Conservation (phyloP, 1,284 basidiomycete genomes). For the Boletus nobilissimus region DNA sequence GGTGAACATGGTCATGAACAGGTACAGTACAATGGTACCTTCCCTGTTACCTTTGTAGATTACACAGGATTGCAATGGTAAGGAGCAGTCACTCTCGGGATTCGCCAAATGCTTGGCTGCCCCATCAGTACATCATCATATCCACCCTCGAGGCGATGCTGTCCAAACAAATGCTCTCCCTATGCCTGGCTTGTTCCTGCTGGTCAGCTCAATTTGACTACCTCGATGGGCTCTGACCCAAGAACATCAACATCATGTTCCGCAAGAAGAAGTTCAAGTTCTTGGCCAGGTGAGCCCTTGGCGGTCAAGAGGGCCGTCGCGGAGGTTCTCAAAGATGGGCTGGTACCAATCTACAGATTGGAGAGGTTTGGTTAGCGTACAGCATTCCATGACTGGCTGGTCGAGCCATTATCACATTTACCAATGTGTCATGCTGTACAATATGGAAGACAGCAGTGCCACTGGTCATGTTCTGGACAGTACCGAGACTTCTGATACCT, state of each 20-base stretch:
- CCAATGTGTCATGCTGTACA: slow-evolving; percentile 9
- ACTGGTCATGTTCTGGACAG: slow-evolving; percentile 5
- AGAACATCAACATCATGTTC: background rate
- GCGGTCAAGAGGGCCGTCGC: slow-evolving; percentile 72
- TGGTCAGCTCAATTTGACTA: slow-evolving; percentile 76
- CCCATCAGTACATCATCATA: slow-evolving; percentile 86
- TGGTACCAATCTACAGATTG: slow-evolving; percentile 59
- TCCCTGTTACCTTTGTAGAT: slow-evolving; percentile 61
- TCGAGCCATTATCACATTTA: background rate
- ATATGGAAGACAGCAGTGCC: slow-evolving; percentile 16
- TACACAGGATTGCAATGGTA: slow-evolving; percentile 85
- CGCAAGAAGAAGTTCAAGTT: background rate
- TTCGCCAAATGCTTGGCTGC: slow-evolving; percentile 83
- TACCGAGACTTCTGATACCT: slow-evolving; percentile 38
- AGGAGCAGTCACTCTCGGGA: slow-evolving; percentile 56
- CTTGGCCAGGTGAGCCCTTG: slow-evolving; percentile 41
- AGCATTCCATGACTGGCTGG: slow-evolving; percentile 69
- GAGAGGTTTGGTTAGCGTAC: slow-evolving; percentile 78
- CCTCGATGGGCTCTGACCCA: background rate
- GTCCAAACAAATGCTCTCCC: slow-evolving; percentile 64
- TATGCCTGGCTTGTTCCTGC: slow-evolving; percentile 68
- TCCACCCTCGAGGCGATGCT: slow-evolving; percentile 81
- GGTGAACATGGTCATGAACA: slow-evolving; percentile 80
- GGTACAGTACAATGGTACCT: slow-evolving; percentile 72
- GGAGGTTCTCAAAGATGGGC: slow-evolving; percentile 69